Base-by-base conservation (phyloP, 441 rosid genomes). In the Populus tomentosa region DNA sequence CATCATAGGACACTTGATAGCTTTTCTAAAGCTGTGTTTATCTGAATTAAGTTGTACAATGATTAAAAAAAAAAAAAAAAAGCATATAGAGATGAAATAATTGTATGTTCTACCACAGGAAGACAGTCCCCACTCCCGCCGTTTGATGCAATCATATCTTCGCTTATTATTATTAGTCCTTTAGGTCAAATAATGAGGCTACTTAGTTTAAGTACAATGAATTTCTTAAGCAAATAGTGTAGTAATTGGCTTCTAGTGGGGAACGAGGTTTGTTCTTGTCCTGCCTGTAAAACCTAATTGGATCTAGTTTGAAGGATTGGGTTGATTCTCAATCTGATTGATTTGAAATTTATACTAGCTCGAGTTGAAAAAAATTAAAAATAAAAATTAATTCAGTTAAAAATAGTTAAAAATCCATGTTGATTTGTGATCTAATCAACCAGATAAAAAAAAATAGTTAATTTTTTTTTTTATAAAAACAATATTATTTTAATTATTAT, bases 121-220 rank as follows among this genome's bases (percentile, higher is more conserved):
- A 67, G 85, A 71, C 82, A 82, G 71, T 64, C 69, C 87, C 88
- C 87, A 83, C 86, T 36, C 73, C 81, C 86, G 88, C 89, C 88
- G 88, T 83, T 79, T 36, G 80, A 78, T 81, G 85, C 78, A 81
- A 82, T 86, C 70, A 87, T 84, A 10, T 28, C 35, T 71, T 78
- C 56, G 56, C 62, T 78, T 72, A 70, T 69, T 50, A 38, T 80
- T 85, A 84, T 10, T 11, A 32, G 71, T 2, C 56, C 24, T 73
- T 68, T 28, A 10, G 33, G 77, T 74, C 77, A 85, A 81, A 61
- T 75, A 85, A 79, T 80, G 73, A 62, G 80, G 81, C 81, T 66
- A 14, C 13, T 5, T 10, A 36, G 53, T 75, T 62, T 28, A 35
- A 62, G 71, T 32, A 36, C 62, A 30, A 10, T 28, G 40, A 72